These are phyloP conservation scores for Vachellia pachyceras DNA, from an alignment of 306 rosid genomes.

Conservation along the genomic window DNA sequence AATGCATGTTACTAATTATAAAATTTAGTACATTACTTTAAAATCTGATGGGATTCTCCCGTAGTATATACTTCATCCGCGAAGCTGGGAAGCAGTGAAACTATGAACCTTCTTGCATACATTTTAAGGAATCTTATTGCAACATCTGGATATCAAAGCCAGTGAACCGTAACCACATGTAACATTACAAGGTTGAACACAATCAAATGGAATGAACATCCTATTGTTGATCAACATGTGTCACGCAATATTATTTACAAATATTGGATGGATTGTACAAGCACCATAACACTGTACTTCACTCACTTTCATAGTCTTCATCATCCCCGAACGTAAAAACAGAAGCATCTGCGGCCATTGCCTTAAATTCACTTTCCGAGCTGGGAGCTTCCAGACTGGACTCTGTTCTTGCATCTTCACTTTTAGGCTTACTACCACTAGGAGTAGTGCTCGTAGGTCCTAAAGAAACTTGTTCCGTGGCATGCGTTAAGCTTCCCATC, in stretches of 20 bases:
- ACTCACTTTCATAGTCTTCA: constrained; percentile 93
- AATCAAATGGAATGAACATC: constrained; percentile 46
- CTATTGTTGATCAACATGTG: constrained; percentile 30
- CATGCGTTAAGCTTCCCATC: constrained; percentile 58
- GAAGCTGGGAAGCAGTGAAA: neutral
- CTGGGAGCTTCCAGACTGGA: constrained; percentile 52
- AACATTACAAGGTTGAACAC: constrained; percentile 43
- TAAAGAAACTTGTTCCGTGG: constrained; percentile 71
- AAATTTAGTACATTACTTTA: no score
- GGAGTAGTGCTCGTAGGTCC: constrained; percentile 50
- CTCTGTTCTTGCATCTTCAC: constrained; percentile 46
- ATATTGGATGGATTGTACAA: constrained; percentile 19
- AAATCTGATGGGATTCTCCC: no score
- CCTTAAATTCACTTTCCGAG: constrained; percentile 92
- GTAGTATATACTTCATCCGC: no score
- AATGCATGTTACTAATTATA: no score
- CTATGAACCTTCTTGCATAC: neutral
- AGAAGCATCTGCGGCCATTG: constrained; percentile 99
- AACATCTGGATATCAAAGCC: neutral
- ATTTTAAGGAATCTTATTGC: neutral
- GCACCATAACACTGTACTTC: constrained; percentile 34
- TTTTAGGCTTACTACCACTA: constrained; percentile 54
- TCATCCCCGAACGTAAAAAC: constrained; percentile 96
- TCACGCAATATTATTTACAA: constrained; percentile 72
- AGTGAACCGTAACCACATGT: constrained; percentile 1